Conservation (phyloP, 176 grass and related monocot species). For the Tillandsia fasciculata region DNA sequence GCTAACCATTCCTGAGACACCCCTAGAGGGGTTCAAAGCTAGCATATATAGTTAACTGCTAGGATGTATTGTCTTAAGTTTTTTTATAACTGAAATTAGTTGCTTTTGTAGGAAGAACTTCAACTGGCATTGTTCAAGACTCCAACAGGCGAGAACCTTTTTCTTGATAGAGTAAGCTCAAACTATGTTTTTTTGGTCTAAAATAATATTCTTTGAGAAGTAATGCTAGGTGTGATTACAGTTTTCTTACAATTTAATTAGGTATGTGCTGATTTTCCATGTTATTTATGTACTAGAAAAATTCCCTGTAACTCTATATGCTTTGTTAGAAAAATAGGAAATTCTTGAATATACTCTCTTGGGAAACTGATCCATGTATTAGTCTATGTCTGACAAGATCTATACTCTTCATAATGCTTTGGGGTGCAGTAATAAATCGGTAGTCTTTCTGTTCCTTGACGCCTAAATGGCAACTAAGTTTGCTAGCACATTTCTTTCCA, state of each 20-base stretch:
- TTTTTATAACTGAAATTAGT: no score
- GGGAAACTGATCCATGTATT: not conserved
- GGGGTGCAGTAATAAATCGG: not conserved
- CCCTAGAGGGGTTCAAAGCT: no score
- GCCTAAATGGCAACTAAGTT: not conserved
- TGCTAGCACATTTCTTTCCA: constrained; percentile 3
- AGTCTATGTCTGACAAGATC: not conserved
- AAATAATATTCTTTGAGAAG: not conserved
- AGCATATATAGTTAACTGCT: no score
- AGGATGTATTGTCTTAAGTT: no score
- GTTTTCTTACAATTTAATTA: not conserved
- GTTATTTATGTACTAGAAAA: not conserved
- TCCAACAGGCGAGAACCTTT: constrained; percentile 58
- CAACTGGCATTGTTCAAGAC: constrained; percentile 70
- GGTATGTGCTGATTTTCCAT: not conserved
- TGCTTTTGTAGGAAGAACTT: constrained; percentile 60
- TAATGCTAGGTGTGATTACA: not conserved
- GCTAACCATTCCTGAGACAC: no score
- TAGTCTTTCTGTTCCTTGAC: constrained; percentile 6
- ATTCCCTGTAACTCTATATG: not conserved
- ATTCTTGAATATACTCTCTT: not conserved
- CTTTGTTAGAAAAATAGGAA: not conserved
- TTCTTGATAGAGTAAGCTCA: constrained; percentile 64
- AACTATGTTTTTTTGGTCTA: constrained; percentile 5
- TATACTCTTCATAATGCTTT: not conserved